Conservation (phyloP, 352 stramenopile genomes). For the Pythium brachiatum region DNA sequence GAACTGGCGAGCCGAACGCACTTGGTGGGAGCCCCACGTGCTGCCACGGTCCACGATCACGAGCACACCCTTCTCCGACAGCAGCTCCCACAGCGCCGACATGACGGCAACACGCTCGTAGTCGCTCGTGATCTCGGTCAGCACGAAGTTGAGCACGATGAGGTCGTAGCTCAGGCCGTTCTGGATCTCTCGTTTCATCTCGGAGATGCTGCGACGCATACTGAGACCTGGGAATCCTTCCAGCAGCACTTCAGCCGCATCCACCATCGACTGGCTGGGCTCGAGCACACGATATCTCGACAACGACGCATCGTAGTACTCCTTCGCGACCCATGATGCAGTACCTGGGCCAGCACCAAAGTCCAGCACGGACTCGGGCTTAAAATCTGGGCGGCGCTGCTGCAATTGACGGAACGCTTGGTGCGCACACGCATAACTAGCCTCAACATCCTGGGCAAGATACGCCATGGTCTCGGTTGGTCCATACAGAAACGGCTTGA, state of each 20-base stretch:
- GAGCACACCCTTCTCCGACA: slow-evolving; percentile 69
- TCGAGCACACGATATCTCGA: slow-evolving; percentile 73
- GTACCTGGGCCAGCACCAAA: slow-evolving; percentile 76
- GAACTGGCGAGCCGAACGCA: slow-evolving; percentile 84
- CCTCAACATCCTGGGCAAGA: slow-evolving; percentile 72
- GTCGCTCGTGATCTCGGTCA: slow-evolving; percentile 83
- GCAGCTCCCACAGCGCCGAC: slow-evolving; percentile 76
- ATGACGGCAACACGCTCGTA: slow-evolving; percentile 76
- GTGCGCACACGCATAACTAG: slow-evolving; percentile 62
- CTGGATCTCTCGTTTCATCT: slow-evolving; percentile 77
- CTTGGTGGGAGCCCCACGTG: slow-evolving; percentile 78
- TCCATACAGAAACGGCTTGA: slow-evolving; percentile 65
- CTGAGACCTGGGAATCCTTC: slow-evolving; percentile 75
- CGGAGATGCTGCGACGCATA: slow-evolving; percentile 61
- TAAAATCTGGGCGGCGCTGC: slow-evolving; percentile 48
- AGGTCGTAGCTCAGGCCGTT: slow-evolving; percentile 74
- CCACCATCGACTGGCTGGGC: slow-evolving; percentile 84
- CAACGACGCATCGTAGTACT: slow-evolving; percentile 63
- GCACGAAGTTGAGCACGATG: slow-evolving; percentile 68
- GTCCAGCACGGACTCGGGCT: slow-evolving; percentile 67
- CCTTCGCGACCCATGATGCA: slow-evolving; percentile 71
- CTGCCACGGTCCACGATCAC: slow-evolving; percentile 80
- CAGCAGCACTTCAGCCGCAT: slow-evolving; percentile 67
- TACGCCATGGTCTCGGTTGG: slow-evolving; percentile 73
- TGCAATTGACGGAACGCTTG: slow-evolving; percentile 70